Conservation (phyloP, 495 filamentous ascomycete genomes). For the Tuber umbilicatum region DNA sequence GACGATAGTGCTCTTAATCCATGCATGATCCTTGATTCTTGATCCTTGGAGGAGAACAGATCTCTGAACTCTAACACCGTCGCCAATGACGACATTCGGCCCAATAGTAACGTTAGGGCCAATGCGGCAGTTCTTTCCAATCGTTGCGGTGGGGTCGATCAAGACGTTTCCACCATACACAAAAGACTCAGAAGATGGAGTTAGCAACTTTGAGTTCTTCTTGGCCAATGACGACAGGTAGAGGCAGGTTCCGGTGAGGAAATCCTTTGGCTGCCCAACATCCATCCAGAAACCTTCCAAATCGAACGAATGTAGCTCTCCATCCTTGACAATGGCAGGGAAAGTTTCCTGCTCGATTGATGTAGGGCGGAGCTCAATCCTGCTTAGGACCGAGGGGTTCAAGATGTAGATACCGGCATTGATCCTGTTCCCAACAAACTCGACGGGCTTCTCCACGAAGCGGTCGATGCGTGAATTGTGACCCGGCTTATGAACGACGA, state of each 20-base stretch:
- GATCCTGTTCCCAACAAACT: constrained; percentile 99
- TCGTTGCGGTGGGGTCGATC: constrained; percentile 90
- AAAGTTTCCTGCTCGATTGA: constrained; percentile 99
- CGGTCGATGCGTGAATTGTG: constrained; percentile 91
- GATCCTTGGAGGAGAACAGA: constrained; percentile 82
- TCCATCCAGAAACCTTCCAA: constrained; percentile 99
- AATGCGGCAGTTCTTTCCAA: constrained; percentile 97
- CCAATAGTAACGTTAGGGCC: constrained; percentile 97
- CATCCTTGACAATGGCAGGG: constrained; percentile 85
- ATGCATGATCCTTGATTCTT: constrained; percentile 98
- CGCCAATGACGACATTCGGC: constrained; percentile 87
- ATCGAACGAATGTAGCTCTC: constrained; percentile 93
- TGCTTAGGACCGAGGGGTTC: constrained; percentile 80
- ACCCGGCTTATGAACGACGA: constrained; percentile 94
- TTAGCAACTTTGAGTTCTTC: constrained; percentile 81
- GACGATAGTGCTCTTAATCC: constrained; percentile 98
- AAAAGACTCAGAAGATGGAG: constrained; percentile 65
- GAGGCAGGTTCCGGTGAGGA: constrained; percentile 91
- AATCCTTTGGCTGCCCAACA: constrained; percentile 98
- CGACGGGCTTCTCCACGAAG: constrained; percentile 98
- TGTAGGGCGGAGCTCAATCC: constrained; percentile 94
- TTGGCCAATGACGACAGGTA: constrained; percentile 92
- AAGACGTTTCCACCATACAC: constrained; percentile 95
- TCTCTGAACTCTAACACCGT: constrained; percentile 89
- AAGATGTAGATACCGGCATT: constrained; percentile 99